Evolutionary conservation across 1,284 basidiomycete genomes (phyloP).

Genomic region (Fomes fomentarius): DNA sequence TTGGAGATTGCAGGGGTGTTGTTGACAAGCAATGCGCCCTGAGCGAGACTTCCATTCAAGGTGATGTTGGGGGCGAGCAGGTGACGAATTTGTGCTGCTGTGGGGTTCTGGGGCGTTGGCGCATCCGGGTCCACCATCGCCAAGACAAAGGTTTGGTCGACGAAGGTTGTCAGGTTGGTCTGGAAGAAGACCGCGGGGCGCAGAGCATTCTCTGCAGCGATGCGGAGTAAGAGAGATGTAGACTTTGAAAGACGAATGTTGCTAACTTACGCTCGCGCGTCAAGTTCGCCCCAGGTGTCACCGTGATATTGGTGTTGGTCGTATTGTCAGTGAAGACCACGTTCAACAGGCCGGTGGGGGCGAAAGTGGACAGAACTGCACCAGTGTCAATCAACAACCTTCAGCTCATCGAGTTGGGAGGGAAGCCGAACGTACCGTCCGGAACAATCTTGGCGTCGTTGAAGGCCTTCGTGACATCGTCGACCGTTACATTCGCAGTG

Average conservation of each 20-base stretch:
- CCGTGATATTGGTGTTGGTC: slow-evolving; percentile 33
- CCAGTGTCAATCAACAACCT: slow-evolving; percentile 4
- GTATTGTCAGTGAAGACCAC: slow-evolving; percentile 41
- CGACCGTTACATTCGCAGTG: slow-evolving; percentile 30
- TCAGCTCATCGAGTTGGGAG: too few relatives aligned
- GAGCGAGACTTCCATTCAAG: slow-evolving; percentile 27
- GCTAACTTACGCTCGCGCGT: slow-evolving; percentile 43
- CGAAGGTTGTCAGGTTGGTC: slow-evolving; percentile 31
- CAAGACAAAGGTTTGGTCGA: slow-evolving; percentile 43
- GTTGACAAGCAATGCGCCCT: slow-evolving; percentile 36
- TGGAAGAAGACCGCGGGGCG: slow-evolving; percentile 42
- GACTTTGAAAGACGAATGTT: not conserved
- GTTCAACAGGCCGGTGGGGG: slow-evolving; percentile 38
- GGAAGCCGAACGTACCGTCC: slow-evolving; percentile 25
- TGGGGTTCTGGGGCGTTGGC: slow-evolving; percentile 46
- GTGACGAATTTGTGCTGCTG: slow-evolving; percentile 47
- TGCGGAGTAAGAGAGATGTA: not conserved
- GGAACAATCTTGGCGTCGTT: slow-evolving; percentile 45
- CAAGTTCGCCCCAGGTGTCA: slow-evolving; percentile 43
- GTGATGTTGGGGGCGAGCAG: slow-evolving; percentile 47
- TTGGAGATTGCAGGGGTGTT: slow-evolving; percentile 46
- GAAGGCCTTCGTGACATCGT: slow-evolving; percentile 43
- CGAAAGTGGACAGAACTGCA: slow-evolving; percentile 42
- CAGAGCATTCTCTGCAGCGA: slow-evolving; percentile 39
- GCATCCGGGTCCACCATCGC: slow-evolving; percentile 53